phyloP scores from a whole-genome alignment of 2,329 filamentous ascomycete species.

The Penicillium italicum region DNA sequence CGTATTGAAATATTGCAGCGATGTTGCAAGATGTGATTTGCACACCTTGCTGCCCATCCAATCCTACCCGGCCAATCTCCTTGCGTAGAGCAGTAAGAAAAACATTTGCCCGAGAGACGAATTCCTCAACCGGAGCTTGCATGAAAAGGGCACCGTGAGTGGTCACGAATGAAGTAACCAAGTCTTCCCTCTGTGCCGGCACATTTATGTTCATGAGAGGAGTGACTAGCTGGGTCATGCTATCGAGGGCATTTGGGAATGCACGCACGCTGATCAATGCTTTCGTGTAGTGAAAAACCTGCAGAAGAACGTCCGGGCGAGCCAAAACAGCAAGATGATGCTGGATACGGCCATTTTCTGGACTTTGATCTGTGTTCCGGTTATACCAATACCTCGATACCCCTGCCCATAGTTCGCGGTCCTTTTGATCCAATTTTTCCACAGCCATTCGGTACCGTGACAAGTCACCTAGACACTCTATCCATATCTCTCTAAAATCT shows the following conservation, averaged over 20 bases:
- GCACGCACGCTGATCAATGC: slow-evolving; percentile 54
- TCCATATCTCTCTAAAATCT: slow-evolving; percentile 82
- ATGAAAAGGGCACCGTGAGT: slow-evolving; percentile 52
- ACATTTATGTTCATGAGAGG: slow-evolving; percentile 44
- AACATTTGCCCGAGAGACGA: slow-evolving; percentile 37
- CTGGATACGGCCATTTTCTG: slow-evolving; percentile 73
- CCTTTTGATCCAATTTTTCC: slow-evolving; percentile 72
- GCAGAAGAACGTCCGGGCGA: slow-evolving; percentile 54
- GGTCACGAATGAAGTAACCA: slow-evolving; percentile 52
- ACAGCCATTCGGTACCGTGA: slow-evolving; percentile 87
- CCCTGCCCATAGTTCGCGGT: slow-evolving; percentile 75
- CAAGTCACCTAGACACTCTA: slow-evolving; percentile 85
- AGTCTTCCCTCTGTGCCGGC: slow-evolving; percentile 30
- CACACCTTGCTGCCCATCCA: slow-evolving; percentile 52
- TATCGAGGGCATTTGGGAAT: slow-evolving; percentile 56
- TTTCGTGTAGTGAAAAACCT: slow-evolving; percentile 58
- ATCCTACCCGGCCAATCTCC: slow-evolving; percentile 48
- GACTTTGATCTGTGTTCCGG: slow-evolving; percentile 72
- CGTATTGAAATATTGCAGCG: slow-evolving; percentile 55
- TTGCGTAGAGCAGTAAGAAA: slow-evolving; percentile 48
- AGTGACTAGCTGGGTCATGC: slow-evolving; percentile 54
- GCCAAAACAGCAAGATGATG: slow-evolving; percentile 75
- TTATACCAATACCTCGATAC: slow-evolving; percentile 82
- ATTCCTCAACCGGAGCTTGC: slow-evolving; percentile 33
- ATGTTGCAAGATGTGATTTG: slow-evolving; percentile 55